Evolutionary conservation across 208 protist species (phyloP).

Genomic region (Leishmania turanica): DNA sequence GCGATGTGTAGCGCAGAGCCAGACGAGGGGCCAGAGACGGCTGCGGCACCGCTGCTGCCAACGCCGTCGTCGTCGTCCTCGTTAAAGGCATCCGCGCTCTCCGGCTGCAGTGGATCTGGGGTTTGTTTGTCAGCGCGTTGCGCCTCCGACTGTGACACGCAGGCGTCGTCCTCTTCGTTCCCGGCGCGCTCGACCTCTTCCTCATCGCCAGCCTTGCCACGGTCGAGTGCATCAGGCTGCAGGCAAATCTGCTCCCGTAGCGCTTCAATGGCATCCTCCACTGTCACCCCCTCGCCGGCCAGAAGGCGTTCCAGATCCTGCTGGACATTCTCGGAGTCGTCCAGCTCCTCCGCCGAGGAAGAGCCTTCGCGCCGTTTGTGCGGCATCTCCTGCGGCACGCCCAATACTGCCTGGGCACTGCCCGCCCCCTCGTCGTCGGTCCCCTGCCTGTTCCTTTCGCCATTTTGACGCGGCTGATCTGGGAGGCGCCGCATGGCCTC

Average conservation of each 20-base stretch:
- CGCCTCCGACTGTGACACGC: not conserved
- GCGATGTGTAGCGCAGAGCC: not conserved
- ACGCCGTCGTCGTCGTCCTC: slow-evolving; percentile 38
- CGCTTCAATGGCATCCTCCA: slow-evolving; percentile 40
- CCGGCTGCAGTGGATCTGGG: not conserved
- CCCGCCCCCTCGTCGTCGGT: slow-evolving; percentile 6
- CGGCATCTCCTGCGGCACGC: slow-evolving; percentile 55
- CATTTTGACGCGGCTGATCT: not conserved
- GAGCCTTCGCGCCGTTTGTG: slow-evolving; percentile 47
- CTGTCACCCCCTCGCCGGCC: slow-evolving; percentile 10
- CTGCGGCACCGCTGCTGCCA: not conserved
- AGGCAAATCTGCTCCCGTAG: slow-evolving; percentile 62
- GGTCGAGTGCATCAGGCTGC: slow-evolving; percentile 30
- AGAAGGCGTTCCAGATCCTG: slow-evolving; percentile 26
- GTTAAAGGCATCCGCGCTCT: slow-evolving; percentile 16
- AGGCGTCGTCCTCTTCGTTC: not conserved
- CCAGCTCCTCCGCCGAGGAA: slow-evolving; percentile 48
- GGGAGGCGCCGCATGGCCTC: slow-evolving; percentile 19
- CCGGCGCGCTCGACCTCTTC: slow-evolving; percentile 14
- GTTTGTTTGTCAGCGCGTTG: slow-evolving; percentile 1
- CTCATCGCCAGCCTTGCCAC: slow-evolving; percentile 17
- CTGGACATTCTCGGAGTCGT: slow-evolving; percentile 44
- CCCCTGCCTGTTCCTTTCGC: not conserved
- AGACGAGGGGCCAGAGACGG: not conserved
- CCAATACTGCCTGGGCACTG: slow-evolving; percentile 26